Evolutionary conservation across 2,329 filamentous ascomycete genomes (phyloP).

Genomic region (Neofusicoccum laricinum): DNA sequence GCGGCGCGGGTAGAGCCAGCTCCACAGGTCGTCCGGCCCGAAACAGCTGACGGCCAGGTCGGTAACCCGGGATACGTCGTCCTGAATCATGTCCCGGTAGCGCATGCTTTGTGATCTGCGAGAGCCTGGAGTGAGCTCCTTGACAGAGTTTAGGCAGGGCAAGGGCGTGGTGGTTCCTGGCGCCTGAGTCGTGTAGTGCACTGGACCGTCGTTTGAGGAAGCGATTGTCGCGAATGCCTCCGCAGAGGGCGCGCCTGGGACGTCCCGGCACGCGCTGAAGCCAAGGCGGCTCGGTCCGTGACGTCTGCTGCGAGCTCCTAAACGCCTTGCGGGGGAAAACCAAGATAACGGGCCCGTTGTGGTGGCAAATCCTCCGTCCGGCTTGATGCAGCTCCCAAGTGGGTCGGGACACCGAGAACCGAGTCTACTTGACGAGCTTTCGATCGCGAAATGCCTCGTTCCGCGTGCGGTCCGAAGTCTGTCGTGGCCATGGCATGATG

Average conservation of each 20-base stretch:
- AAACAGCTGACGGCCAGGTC: background rate
- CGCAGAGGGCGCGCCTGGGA: background rate
- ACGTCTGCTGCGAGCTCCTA: background rate
- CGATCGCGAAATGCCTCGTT: background rate
- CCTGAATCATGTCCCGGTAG: background rate
- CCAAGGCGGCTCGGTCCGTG: slow-evolving; percentile 9
- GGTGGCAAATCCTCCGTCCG: background rate
- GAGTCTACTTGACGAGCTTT: too few relatives aligned
- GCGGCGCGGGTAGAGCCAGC: background rate
- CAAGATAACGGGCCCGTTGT: background rate
- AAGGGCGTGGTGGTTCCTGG: background rate
- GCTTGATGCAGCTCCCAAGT: background rate
- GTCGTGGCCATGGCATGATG: too few relatives aligned
- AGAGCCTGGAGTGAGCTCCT: background rate
- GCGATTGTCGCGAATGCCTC: slow-evolving; percentile 7
- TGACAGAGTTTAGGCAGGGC: background rate
- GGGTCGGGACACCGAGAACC: too few relatives aligned
- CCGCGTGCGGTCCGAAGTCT: too few relatives aligned
- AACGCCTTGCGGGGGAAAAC: background rate
- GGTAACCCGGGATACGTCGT: background rate
- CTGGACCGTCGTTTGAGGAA: slow-evolving; percentile 1
- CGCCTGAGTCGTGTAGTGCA: slow-evolving; percentile 3
- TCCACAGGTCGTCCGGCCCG: background rate
- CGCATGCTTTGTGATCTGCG: slow-evolving; percentile 1
- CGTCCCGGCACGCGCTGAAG: background rate